These are phyloP conservation scores for Sanghuangporus weigelae DNA, from an alignment of 1,284 basidiomycete genomes.

Conservation along the genomic window DNA sequence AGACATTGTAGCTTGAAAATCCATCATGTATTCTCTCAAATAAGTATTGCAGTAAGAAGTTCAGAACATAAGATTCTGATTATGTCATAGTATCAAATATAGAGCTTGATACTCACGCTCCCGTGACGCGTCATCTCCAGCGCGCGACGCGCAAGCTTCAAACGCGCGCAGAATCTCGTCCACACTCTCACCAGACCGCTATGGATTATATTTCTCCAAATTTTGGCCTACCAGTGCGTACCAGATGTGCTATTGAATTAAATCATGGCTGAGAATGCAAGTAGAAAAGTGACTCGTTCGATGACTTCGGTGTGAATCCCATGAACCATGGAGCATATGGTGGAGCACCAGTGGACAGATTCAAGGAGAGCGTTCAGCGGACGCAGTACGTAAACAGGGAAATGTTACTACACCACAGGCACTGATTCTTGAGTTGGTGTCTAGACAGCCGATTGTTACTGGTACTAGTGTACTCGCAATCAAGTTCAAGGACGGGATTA, in stretches of 20 bases:
- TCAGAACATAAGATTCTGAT: neutral
- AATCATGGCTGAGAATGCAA: constrained; percentile 8
- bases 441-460: constrained; percentile 91
- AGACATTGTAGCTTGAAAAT: neutral
- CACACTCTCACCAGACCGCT: neutral
- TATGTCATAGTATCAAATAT: neutral
- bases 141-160: constrained; percentile 8
- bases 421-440: constrained; percentile 2
- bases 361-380: constrained; percentile 60
- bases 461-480: constrained; percentile 94
- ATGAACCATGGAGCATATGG: constrained; percentile 55
- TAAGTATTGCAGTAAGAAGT: neutral
- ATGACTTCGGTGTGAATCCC: constrained; percentile 71
- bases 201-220: constrained; percentile 81
- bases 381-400: constrained; percentile 57
- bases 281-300: constrained; percentile 67
- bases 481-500: constrained; percentile 94
- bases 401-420: neutral
- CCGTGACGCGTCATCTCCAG: constrained; percentile 5
- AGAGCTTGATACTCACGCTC: neutral
- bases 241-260: constrained; percentile 3
- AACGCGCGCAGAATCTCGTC: neutral
- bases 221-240: constrained; percentile 71
- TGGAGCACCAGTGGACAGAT: constrained; percentile 43
- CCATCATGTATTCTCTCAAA: neutral